A percentile compares a stretch with the other conserved stretches of the same genome.
phyloP scores from a whole-genome alignment of 2,329 filamentous ascomycete species.

The Grosmannia huntii region DNA sequence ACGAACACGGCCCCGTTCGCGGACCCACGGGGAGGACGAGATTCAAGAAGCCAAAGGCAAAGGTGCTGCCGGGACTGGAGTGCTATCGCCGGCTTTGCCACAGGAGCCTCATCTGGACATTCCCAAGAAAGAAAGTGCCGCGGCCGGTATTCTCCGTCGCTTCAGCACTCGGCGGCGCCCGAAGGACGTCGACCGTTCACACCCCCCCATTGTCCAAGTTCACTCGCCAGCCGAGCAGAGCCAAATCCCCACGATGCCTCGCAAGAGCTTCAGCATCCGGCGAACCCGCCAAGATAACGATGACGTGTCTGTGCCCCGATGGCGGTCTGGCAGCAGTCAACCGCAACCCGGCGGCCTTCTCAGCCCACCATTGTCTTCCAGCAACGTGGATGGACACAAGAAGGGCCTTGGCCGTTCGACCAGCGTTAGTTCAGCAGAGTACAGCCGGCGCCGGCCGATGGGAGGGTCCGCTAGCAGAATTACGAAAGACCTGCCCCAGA shows the following conservation, averaged over 20 bases:
- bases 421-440: conserved; percentile 81
- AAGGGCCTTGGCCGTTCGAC: conserved; percentile 73
- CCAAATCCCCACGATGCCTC: conserved; percentile 40
- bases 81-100: conserved; percentile 28
- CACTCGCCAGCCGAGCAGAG: conserved; percentile 54
- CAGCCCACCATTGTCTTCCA: conserved; percentile 55
- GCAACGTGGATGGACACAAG: conserved; percentile 41
- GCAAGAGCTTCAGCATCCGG: conserved; percentile 82
- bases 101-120: conserved; percentile 46
- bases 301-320: conserved; percentile 30
- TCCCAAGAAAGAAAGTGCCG: conserved; percentile 74
- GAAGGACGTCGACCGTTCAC: conserved; percentile 54
- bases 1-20: conserved; percentile 68
- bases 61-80: conserved; percentile 24
- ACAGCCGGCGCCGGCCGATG: conserved; percentile 47
- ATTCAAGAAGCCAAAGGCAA: conserved; percentile 55
- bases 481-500: conserved; percentile 54
- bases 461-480: conserved; percentile 24
- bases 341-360: conserved; percentile 68
- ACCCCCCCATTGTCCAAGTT: conserved; percentile 63
- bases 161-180: conserved; percentile 74
- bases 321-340: conserved; percentile 48
- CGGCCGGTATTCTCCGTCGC: conserved; percentile 69
- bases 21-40: conserved; percentile 93
- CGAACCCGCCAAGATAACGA: conserved; percentile 44